These are phyloP conservation scores for Neopestalotiopsis sp. DNA, from an alignment of 2,329 filamentous ascomycete genomes.

Conservation along the genomic window DNA sequence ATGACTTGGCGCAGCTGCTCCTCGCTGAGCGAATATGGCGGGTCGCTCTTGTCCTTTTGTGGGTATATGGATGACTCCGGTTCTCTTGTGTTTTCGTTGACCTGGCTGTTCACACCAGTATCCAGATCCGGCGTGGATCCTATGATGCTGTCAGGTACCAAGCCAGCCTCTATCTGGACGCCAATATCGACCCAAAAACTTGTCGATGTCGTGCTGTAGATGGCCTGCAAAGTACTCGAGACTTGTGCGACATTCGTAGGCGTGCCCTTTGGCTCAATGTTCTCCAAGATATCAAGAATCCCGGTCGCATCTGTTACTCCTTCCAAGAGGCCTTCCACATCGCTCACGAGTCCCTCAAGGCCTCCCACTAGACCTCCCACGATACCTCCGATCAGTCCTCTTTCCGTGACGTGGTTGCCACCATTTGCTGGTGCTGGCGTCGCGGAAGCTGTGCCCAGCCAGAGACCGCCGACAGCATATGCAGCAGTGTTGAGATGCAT, in stretches of 20 bases:
- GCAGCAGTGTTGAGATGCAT: not conserved
- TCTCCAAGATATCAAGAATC: conserved; percentile 4
- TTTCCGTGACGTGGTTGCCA: not conserved
- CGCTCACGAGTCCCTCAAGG: not conserved
- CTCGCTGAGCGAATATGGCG: conserved; percentile 15
- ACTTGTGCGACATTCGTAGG: not conserved
- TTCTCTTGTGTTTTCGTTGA: conserved; percentile 12
- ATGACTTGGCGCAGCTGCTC: conserved; percentile 18
- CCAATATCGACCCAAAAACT: conserved; percentile 6
- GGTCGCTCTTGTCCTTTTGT: conserved; percentile 8
- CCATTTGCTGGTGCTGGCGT: not conserved
- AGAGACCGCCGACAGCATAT: not conserved
- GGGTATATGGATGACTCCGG: conserved; percentile 7
- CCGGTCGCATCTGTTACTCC: conserved; percentile 5
- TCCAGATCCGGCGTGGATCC: not conserved
- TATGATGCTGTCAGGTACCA: not conserved
- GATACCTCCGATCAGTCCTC: not conserved
- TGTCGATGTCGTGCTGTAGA: conserved; percentile 11
- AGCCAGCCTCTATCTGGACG: conserved; percentile 2
- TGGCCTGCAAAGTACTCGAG: conserved; percentile 2
- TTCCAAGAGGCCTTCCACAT: conserved; percentile 6
- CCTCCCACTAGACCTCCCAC: not conserved
- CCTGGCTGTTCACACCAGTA: not conserved
- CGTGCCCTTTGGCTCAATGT: not conserved
- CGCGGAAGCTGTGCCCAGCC: not conserved